Base-by-base conservation (phyloP, 352 stramenopile genomes). In the Globisporangium orthogonon region DNA sequence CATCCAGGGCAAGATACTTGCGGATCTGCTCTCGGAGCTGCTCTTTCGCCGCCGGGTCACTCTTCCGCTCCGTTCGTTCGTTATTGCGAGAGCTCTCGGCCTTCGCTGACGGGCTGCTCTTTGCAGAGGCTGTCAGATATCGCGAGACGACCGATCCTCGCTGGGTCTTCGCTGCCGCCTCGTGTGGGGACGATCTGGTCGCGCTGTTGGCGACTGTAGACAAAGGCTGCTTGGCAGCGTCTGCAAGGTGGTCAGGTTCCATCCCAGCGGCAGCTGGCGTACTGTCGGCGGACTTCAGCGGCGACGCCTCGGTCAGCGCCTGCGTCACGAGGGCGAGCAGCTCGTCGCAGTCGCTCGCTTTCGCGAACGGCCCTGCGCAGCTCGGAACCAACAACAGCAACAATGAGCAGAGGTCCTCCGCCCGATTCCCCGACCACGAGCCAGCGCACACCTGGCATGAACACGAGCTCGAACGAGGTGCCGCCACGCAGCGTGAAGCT, bases 361-460 rank as follows among this genome's bases (percentile, higher is more conserved):
- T 60, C 9, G 56, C 66, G 44, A 70, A 76, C n/a, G 73, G 66
- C 7, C 55, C 65, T 74, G 50, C 31, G 52, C 61, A 43, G 11
- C 11, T 23, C 23, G 23, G 23, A 23, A 23, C 23, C 23, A 23
- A 43, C 10, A 48, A 35, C 7, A 44, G 9, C 33, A 54, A 50
- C 44, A 35, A 52, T 54, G 35, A n/a, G 4, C 9, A 7, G 0
- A 44, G 46, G 9, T 35, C 31, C 23, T 23, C 23, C 23, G 23
- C 23, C 23, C 23, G 23, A 23, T 23, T 23, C 23, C 23, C 23
- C 23, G 23, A 23, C 3, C 28, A 50, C 3, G 23, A 7, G 7
- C 15, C 48, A n/a, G 1, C 23, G 37, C 50, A 15, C 40, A 81
- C 75, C 75, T 50, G 79, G 77, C 71, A 89, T 82, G 59, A 87